These are phyloP conservation scores for Melastoma candidum DNA, from an alignment of 441 rosid species.

Conservation along the genomic window DNA sequence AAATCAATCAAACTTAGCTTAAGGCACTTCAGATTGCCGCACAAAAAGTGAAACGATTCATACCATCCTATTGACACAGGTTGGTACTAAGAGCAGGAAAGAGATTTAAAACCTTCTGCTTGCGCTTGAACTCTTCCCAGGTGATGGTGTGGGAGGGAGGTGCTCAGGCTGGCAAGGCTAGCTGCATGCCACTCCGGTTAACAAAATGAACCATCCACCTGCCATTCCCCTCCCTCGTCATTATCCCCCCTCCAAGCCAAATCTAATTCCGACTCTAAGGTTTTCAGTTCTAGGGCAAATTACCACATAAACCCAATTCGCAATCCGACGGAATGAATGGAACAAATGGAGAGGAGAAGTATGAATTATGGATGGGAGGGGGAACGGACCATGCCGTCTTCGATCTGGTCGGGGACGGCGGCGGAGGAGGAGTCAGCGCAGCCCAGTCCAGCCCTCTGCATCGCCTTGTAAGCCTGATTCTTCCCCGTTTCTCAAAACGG, in stretches of 20 bases:
- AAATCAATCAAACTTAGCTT: constrained; percentile 10
- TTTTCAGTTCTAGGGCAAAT: too few species aligned
- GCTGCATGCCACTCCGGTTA: constrained; percentile 99
- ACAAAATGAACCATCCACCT: constrained; percentile 99
- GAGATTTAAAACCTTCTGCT: constrained; percentile 59
- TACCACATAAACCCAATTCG: too few species aligned
- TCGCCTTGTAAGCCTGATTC: constrained; percentile 97
- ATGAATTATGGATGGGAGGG: constrained; percentile 41
- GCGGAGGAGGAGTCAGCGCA: constrained; percentile 31
- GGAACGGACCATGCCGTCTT: constrained; percentile 95
- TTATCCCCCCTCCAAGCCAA: constrained; percentile 52
- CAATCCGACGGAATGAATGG: too few species aligned
- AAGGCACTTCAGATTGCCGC: too few species aligned
- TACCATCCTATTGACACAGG: too few species aligned
- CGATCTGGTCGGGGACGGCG: constrained; percentile 74
- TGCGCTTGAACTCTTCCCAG: constrained; percentile 88
- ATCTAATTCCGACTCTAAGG: too few species aligned
- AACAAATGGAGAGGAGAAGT: constrained; percentile 2
- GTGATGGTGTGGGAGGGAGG: constrained; percentile 68
- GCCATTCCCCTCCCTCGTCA: constrained; percentile 58
- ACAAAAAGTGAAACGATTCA: too few species aligned
- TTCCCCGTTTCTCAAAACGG: constrained; percentile 49
- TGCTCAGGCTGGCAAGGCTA: constrained; percentile 96
- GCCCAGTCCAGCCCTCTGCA: constrained; percentile 89
- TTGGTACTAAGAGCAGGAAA: too few species aligned